These are phyloP conservation scores for Yamadazyma oceani DNA, from an alignment of 1,139 yeast genomes.

Conservation along the genomic window DNA sequence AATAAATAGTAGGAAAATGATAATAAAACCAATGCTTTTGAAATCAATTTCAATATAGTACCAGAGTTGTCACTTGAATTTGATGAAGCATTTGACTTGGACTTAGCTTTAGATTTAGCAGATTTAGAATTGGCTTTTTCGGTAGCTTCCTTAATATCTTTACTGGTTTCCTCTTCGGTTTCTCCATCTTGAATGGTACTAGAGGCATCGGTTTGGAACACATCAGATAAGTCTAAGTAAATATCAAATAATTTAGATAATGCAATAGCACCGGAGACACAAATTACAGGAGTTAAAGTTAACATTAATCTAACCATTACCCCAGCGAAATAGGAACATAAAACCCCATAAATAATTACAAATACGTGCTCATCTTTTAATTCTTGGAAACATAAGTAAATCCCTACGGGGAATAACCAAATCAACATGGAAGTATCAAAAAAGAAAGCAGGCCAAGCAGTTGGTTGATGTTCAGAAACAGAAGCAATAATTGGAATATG, in stretches of 20 bases:
- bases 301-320: constrained; percentile 99
- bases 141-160: constrained; percentile 7
- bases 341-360: constrained; percentile 83
- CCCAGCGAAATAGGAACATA: constrained; percentile 97
- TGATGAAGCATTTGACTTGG: background rate
- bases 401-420: constrained; percentile 99
- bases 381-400: constrained; percentile 86
- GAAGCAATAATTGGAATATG: constrained; percentile 99
- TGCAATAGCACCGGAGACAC: constrained; percentile 88
- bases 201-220: constrained; percentile 21
- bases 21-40: constrained; percentile 64
- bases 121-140: constrained; percentile 2
- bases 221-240: constrained; percentile 66
- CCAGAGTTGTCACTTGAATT: constrained; percentile 7
- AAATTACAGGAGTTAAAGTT: constrained; percentile 92
- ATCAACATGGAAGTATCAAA: constrained; percentile 90
- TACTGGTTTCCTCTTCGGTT: constrained; percentile 9
- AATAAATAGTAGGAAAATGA: constrained; percentile 74
- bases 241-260: constrained; percentile 81
- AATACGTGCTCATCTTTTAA: constrained; percentile 90
- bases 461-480: constrained; percentile 98
- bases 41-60: constrained; percentile 34
- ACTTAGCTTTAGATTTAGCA: constrained; percentile 12
- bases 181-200: constrained; percentile 2
- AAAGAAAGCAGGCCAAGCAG: constrained; percentile 99